Evolutionary conservation across 2,329 filamentous ascomycete species (phyloP).

Genomic region (Beauveria scarabaeidicola): DNA sequence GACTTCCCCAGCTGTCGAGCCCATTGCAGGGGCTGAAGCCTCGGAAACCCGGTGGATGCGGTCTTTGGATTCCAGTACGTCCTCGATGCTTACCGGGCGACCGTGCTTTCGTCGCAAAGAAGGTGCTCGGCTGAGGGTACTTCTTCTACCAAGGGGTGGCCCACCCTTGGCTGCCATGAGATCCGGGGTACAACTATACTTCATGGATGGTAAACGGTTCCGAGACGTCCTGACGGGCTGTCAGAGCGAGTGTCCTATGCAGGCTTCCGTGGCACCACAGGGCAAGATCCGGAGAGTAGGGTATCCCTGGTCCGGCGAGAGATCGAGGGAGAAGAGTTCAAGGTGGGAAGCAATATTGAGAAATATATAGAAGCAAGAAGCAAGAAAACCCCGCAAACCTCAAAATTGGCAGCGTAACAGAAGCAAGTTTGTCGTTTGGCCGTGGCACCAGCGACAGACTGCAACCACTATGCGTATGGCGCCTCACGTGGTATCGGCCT

Average conservation of each 20-base stretch:
- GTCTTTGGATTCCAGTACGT: constrained; percentile 1
- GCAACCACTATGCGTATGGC: constrained; percentile 4
- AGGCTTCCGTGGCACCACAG: constrained; percentile 1
- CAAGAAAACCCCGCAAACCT: not conserved
- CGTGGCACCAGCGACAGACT: not conserved
- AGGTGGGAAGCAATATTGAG: not conserved
- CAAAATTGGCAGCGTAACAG: not conserved
- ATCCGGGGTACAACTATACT: not conserved
- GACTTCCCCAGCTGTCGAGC: not conserved
- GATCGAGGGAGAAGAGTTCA: not conserved
- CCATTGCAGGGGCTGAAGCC: not conserved
- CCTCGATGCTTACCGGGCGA: constrained; percentile 4
- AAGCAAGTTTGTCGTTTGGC: not conserved
- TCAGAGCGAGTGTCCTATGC: not conserved
- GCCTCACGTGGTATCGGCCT: constrained; percentile 1
- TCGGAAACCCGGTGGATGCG: not conserved
- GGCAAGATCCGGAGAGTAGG: not conserved
- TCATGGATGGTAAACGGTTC: not conserved
- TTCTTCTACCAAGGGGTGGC: not conserved
- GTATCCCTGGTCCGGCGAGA: not conserved
- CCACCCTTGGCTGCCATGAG: not conserved
- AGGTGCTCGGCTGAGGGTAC: constrained; percentile 7
- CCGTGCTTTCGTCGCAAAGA: constrained; percentile 3
- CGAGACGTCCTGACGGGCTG: not conserved
- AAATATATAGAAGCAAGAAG: not conserved